Evolutionary conservation across 2,329 filamentous ascomycete species (phyloP).

Genomic region (Colletotrichum noveboracense): DNA sequence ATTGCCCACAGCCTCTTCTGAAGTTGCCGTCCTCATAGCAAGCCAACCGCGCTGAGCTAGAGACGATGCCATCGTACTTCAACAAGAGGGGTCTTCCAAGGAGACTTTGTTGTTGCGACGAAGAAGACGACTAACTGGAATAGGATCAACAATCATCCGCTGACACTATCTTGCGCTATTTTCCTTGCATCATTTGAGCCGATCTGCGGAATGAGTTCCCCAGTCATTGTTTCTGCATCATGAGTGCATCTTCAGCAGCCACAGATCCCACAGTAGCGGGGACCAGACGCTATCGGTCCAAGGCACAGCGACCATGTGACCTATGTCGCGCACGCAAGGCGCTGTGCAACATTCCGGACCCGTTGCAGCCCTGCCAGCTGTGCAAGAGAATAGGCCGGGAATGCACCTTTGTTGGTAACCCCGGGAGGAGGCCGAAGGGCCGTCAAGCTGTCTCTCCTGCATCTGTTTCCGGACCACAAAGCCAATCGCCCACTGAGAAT

Average conservation of each 20-base stretch:
- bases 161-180: not conserved
- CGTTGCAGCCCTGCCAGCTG: conserved; percentile 27
- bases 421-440: conserved; percentile 6
- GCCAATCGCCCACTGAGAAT: not conserved
- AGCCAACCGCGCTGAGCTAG: not conserved
- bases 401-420: conserved; percentile 28
- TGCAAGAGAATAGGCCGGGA: conserved; percentile 26
- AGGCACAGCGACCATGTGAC: conserved; percentile 26
- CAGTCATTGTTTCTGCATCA: not conserved
- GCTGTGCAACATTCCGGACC: conserved; percentile 31
- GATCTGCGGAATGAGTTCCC: not conserved
- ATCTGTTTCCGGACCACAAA: not conserved
- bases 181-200: not conserved
- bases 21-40: not conserved
- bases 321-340: conserved; percentile 28
- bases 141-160: not conserved
- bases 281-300: conserved; percentile 24
- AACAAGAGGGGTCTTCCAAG: not conserved
- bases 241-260: not conserved
- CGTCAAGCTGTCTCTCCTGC: not conserved
- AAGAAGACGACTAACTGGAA: not conserved
- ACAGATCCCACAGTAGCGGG: not conserved
- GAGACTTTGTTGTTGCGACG: not conserved
- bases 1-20: not conserved
- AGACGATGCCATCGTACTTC: not conserved